Percentiles rank a stretch among this genome's conserved stretches.
Evolutionary conservation across 192 early-diverging fungal species (phyloP).

Genomic region (Backusella morwellensis): DNA sequence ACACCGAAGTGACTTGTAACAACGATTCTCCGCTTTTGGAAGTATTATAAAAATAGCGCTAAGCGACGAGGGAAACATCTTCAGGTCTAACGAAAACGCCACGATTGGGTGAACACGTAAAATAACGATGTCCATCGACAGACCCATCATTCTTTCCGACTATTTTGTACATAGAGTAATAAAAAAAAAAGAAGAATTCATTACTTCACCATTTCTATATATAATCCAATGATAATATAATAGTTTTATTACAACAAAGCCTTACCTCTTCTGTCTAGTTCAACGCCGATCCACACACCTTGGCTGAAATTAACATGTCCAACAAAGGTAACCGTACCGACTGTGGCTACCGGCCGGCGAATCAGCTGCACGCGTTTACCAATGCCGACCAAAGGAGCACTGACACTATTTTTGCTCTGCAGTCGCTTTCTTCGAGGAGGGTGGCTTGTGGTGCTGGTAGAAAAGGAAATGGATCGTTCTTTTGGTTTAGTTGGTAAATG

Average conservation of each 20-base stretch:
- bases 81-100: slow-evolving; percentile 72
- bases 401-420: neutral
- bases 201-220: no score
- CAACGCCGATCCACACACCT: slow-evolving; percentile 88
- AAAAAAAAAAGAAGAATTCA: neutral
- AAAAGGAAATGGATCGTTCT: neutral
- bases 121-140: slow-evolving; percentile 69
- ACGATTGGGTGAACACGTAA: slow-evolving; percentile 59
- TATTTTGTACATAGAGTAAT: neutral
- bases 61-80: slow-evolving; percentile 30
- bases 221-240: no score
- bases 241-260: neutral
- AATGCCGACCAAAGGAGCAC: neutral
- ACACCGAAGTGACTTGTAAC: neutral
- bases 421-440: neutral
- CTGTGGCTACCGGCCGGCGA: slow-evolving; percentile 14
- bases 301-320: slow-evolving; percentile 77
- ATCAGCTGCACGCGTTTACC: slow-evolving; percentile 15
- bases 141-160: slow-evolving; percentile 76
- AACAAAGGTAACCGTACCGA: slow-evolving; percentile 69
- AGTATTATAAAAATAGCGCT: neutral
- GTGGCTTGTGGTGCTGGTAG: neutral
- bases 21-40: neutral
- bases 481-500: neutral
- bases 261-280: slow-evolving; percentile 57